Percentiles rank a stretch among this genome's conserved stretches.
Evolutionary conservation across 2,329 filamentous ascomycete genomes (phyloP).

Genomic region (Neonectria punicea): DNA sequence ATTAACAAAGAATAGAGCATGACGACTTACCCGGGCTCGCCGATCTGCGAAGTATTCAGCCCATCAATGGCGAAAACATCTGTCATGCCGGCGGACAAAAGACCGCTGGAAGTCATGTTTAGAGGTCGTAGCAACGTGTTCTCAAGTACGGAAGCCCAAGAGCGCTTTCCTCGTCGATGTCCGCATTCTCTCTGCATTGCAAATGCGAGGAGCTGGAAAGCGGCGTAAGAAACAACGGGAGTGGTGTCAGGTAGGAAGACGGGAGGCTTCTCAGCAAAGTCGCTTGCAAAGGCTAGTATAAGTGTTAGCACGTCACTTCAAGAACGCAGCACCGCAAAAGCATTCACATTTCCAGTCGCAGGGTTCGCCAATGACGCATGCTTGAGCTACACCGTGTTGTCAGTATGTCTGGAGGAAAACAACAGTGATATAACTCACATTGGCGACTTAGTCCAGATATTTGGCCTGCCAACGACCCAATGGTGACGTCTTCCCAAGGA

Average conservation of each 20-base stretch:
- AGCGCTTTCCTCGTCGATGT: accelerated
- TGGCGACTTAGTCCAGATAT: constrained; percentile 34
- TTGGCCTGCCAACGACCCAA: constrained; percentile 35
- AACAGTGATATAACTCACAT: constrained; percentile 21
- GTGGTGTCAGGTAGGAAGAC: constrained; percentile 34
- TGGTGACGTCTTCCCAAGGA: constrained; percentile 31
- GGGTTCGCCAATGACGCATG: constrained; percentile 17
- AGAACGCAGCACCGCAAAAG: accelerated
- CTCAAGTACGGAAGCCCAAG: constrained; percentile 18
- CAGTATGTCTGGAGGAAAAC: not conserved
- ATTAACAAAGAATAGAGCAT: accelerated
- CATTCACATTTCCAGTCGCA: constrained; percentile 28
- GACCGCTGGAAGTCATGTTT: constrained; percentile 23
- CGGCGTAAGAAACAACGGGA: constrained; percentile 34
- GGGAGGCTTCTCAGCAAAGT: constrained; percentile 25
- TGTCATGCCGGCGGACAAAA: not conserved
- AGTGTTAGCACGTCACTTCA: not conserved
- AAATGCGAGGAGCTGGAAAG: constrained; percentile 35
- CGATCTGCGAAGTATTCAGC: constrained; percentile 18
- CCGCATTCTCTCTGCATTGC: constrained; percentile 24
- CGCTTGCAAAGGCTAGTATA: constrained; percentile 9
- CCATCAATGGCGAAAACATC: constrained; percentile 23
- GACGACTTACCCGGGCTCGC: constrained; percentile 31
- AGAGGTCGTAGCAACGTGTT: constrained; percentile 16
- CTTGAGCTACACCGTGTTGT: constrained; percentile 15